A percentile compares a stretch with the other conserved stretches of the same genome.
phyloP scores from a whole-genome alignment of 106 monocot species.

The Cymbidium sinense region DNA sequence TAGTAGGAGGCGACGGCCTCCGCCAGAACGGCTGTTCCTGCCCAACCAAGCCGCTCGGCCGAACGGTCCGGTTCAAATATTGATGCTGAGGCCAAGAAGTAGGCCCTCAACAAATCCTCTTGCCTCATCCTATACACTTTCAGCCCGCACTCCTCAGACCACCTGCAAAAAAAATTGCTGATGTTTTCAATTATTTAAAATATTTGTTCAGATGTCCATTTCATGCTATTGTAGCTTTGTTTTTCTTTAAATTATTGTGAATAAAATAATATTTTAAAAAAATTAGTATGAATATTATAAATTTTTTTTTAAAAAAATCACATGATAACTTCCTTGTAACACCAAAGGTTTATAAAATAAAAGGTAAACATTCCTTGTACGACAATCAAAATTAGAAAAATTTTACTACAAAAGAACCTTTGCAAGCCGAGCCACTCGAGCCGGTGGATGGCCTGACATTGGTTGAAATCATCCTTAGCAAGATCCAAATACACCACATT shows the following conservation, averaged over 20 bases:
- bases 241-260: no score
- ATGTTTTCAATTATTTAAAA: no score
- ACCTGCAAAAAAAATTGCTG: constrained; percentile 25
- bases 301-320: no score
- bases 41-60: constrained; percentile 42
- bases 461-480: constrained; percentile 70
- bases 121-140: constrained; percentile 14
- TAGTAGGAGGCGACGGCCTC: constrained; percentile 25
- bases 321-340: no score
- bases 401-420: constrained; percentile 16
- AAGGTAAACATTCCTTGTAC: no score
- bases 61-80: constrained; percentile 50
- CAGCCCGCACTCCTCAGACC: constrained; percentile 42
- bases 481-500: constrained; percentile 63
- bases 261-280: no score
- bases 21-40: constrained; percentile 24
- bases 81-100: constrained; percentile 47
- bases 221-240: no score
- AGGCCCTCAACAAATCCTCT: constrained; percentile 31
- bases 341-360: no score
- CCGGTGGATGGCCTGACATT: constrained; percentile 68
- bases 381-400: no score
- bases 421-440: constrained; percentile 49
- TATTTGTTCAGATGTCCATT: no score
- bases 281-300: no score